Evolutionary conservation across 495 filamentous ascomycete genomes (phyloP).

Genomic region (Articulospora tetracladia): DNA sequence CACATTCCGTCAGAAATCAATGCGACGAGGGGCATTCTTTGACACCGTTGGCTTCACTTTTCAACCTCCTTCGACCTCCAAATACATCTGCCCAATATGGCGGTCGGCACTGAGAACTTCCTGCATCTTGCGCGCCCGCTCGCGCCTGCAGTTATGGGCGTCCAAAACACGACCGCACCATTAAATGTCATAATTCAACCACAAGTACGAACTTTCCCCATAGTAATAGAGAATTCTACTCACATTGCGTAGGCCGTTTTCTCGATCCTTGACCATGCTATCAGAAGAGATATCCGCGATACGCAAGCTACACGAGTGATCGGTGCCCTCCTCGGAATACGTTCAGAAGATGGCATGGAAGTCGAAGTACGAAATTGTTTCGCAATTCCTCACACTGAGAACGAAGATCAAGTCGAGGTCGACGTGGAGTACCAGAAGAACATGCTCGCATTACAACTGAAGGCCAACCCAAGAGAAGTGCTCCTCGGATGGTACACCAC

Average conservation of each 20-base stretch:
- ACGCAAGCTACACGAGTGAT: slow-evolving; percentile 91
- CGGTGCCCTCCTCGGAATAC: slow-evolving; percentile 86
- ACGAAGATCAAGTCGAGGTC: slow-evolving; percentile 96
- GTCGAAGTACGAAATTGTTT: slow-evolving; percentile 94
- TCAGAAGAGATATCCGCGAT: slow-evolving; percentile 62
- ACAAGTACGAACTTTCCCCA: slow-evolving; percentile 57
- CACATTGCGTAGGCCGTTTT: slow-evolving; percentile 68
- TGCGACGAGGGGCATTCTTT: slow-evolving; percentile 10
- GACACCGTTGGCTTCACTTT: neutral
- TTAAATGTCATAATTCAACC: slow-evolving; percentile 91
- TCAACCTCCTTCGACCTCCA: slow-evolving; percentile 5
- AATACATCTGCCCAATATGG: slow-evolving; percentile 57
- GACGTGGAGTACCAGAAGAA: slow-evolving; percentile 99
- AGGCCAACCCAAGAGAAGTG: slow-evolving; percentile 89
- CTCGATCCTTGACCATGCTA: slow-evolving; percentile 94
- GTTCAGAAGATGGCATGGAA: slow-evolving; percentile 93
- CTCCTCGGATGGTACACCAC: slow-evolving; percentile 99
- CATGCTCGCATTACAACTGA: slow-evolving; percentile 90
- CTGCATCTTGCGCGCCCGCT: slow-evolving; percentile 91
- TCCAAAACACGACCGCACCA: slow-evolving; percentile 80
- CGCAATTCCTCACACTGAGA: slow-evolving; percentile 96
- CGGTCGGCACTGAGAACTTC: slow-evolving; percentile 72
- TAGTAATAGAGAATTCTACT: slow-evolving; percentile 4
- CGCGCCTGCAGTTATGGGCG: slow-evolving; percentile 71
- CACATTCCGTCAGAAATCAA: slow-evolving; percentile 20